Base-by-base conservation (phyloP, 2,329 filamentous ascomycete genomes). In the Cercospora citrullina region DNA sequence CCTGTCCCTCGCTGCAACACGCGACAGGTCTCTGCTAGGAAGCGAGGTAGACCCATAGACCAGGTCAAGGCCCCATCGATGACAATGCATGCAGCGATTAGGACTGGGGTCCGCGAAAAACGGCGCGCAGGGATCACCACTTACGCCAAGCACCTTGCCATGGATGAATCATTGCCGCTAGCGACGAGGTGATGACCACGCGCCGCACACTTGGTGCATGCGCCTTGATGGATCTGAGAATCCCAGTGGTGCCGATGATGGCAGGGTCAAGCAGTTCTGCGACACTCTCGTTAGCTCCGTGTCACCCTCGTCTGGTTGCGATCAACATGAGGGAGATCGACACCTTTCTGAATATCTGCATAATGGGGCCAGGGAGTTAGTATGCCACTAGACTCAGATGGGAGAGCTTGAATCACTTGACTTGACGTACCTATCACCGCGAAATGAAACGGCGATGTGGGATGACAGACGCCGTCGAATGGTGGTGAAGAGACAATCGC, bases 381-480 rank as follows among this genome's bases (percentile, higher is more conserved):
- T 31, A 28, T 23, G 28, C 39, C 82, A 9, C 83, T 80, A 0
- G 77, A 21, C 18, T 12, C 42, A 14, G 42, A 21, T 21, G 10
- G 7, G n/a, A 23, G 42, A 23, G 42, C 42, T 48, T 48, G 18
- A 14, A 18, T 10, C 18, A 7, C 42, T 23, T 48, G 42, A 21
- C 18, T 48, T 48, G 42, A 48, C 6, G 82, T 74, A 1, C 82
- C 80, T 4, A 84, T 74, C 0, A 73, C 63, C 57, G 79, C 76
- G 58, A 81, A 81, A 0, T 74, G 76, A 3, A 83, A 59, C 8
- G 80, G 77, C 9, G 80, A 79, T 0, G 84, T 84, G 9, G 83
- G 75, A 71, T 86, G 84, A 21, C 80, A 75, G 61, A 86, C 77
- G 5, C 81, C 82, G 1, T 78, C 74, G 18, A 79, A 77, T 8